A percentile compares a stretch with the other conserved stretches of the same genome.
phyloP scores from a whole-genome alignment of 345 rosid genomes.

The Psidium friedrichsthalianum region DNA sequence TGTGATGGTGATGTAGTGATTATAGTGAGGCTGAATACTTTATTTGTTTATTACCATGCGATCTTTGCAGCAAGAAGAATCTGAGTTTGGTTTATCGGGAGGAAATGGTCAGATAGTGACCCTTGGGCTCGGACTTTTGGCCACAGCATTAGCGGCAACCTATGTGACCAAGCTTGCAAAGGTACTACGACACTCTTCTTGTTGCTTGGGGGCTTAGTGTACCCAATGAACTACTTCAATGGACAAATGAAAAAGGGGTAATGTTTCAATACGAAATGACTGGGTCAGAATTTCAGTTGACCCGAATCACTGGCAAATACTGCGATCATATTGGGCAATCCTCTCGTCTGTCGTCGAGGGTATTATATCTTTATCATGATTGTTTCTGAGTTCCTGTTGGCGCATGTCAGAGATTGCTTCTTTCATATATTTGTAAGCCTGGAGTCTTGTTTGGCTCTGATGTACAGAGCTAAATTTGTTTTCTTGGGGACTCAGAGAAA shows the following conservation, averaged over 20 bases:
- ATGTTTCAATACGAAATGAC: background rate
- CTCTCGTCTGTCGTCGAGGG: background rate
- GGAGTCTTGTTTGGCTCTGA: background rate
- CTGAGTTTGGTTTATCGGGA: slow-evolving; percentile 41
- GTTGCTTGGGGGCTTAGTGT: background rate
- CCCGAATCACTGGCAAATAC: background rate
- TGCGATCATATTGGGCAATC: background rate
- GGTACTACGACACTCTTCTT: slow-evolving; percentile 20
- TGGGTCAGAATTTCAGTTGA: background rate
- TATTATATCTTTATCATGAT: background rate
- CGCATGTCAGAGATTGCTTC: background rate
- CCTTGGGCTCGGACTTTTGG: slow-evolving; percentile 76
- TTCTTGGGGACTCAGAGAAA: background rate
- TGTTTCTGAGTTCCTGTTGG: background rate
- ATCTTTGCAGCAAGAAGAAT: slow-evolving; percentile 74
- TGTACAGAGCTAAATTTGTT: background rate
- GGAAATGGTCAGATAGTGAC: slow-evolving; percentile 74
- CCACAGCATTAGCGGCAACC: slow-evolving; percentile 76
- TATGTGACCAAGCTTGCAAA: slow-evolving; percentile 85
- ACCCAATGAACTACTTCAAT: background rate
- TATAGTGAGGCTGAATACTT: background rate
- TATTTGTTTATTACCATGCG: background rate
- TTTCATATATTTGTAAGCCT: background rate
- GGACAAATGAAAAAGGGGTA: background rate
- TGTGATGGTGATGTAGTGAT: background rate